phyloP scores from a whole-genome alignment of 2,329 filamentous ascomycete genomes.

The Fusarium foetens region DNA sequence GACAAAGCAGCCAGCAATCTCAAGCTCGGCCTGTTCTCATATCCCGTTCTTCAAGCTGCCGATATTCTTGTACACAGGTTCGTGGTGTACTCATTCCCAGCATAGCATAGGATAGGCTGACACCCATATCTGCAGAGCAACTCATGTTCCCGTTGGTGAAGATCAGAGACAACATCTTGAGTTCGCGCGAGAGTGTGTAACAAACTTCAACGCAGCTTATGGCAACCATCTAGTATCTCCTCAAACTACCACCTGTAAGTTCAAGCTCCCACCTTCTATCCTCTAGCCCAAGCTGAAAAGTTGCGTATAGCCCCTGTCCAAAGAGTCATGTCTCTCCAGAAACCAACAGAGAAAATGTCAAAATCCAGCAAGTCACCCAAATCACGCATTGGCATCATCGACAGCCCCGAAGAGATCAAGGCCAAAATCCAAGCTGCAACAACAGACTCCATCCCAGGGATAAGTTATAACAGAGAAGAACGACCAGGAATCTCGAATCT shows the following conservation, averaged over 20 bases:
- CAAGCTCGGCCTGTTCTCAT: constrained; percentile 92
- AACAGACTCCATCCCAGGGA: constrained; percentile 75
- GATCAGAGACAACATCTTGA: constrained; percentile 96
- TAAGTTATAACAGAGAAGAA: constrained; percentile 75
- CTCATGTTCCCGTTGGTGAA: constrained; percentile 95
- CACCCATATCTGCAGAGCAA: constrained; percentile 67
- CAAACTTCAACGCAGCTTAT: constrained; percentile 84
- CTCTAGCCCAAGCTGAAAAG: background rate
- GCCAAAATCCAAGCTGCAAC: constrained; percentile 77
- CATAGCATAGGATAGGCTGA: background rate
- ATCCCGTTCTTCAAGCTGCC: constrained; percentile 94
- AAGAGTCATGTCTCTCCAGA: constrained; percentile 87
- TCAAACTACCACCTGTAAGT: constrained; percentile 75
- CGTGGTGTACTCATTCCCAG: background rate
- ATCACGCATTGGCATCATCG: constrained; percentile 86
- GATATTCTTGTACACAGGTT: constrained; percentile 89
- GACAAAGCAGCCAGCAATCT: constrained; percentile 69
- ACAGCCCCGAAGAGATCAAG: constrained; percentile 70
- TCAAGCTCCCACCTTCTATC: background rate
- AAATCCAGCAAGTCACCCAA: constrained; percentile 80
- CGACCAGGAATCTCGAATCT: constrained; percentile 91
- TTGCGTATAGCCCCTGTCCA: constrained; percentile 72
- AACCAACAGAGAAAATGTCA: constrained; percentile 89
- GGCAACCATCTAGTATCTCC: constrained; percentile 72
- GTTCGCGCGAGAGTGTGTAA: constrained; percentile 86